Evolutionary conservation across 2,329 filamentous ascomycete species (phyloP), one percentile per base, ranked within the genome.

Genomic region (Chrysoporthe austroafricana): DNA sequence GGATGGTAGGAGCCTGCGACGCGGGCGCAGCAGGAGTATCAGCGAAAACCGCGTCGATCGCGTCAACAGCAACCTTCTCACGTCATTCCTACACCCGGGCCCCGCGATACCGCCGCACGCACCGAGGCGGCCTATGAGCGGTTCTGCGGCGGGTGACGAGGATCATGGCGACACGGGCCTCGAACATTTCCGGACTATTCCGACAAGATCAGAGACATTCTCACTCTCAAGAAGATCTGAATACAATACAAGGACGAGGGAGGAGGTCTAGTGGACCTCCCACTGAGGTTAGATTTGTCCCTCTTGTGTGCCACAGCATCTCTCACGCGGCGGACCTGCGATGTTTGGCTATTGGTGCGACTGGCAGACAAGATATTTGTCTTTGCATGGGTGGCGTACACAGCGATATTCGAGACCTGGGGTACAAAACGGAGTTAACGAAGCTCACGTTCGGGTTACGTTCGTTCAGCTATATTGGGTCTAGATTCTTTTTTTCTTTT

Each of bases 1-100:
- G 2, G 70, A 76, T 13, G 74, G 74, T 3, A 63, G 66, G n/a
- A 66, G 66, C 3, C n/a, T 68, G 34, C 32, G 56, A 5, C 76
- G 77, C 14, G 76, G 76, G 21, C 77, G 78, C 18, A 82, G 78
- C 70, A 76, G 76, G 62, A 80, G 79, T 67, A 77, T 77, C 36
- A 42, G 62, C 21, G 68, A 67, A 21, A 65, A 62, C 44, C 34
- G 59, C 13, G 43, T 67, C 9, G 79, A 79, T 63, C 79, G 74
- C 42, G 74, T 74, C 72, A 59, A 65, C 43, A 58, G 79, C n/a
- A 83, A 81, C 70, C 71, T 86, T 4, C 73, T 86, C 36, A 76
- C 81, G 5, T 79, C 81, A 61, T 77, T 86, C 36, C 74, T 86
- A 14, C 84, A 84, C 60, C 84, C 83, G 0, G 84, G 84, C 0